Base-by-base conservation (phyloP, 75 land plant species). In the Cupressus sempervirens region DNA sequence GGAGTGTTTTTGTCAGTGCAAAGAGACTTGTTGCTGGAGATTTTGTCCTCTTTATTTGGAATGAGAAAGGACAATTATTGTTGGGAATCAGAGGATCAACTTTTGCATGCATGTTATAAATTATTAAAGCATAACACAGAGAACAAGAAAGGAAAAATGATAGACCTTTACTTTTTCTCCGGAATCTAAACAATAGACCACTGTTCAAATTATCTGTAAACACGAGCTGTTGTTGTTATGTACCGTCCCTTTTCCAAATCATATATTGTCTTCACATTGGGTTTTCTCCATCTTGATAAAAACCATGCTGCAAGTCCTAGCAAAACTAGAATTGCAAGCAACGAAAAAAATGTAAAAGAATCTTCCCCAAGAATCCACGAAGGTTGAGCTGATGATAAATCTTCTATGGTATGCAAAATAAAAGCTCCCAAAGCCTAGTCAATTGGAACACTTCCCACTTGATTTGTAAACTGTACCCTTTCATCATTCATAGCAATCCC, bases 381-480 rank as follows among this genome's bases (percentile, higher is more conserved):
- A 26, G 74, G 83, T 36, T 88, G 85, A 16, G 81, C 72, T 34
- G 79, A 30, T 26, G 85, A 86, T 56, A 76, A 30, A 7, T 88
- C 89, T 34, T 80, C 86, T 76, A 80, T 70, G 29, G 89, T 70
- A 26, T 76, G 89, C 87, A 93, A 84, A 54, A 97, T 96, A 84
- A 94, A 92, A 34, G 98, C 99, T 76, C 99, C 99, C 70, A 96
- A 81, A 46, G 99, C 94, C 99, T 98, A 97, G 85, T 97, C 98
- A 46, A 97, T 89, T 8, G 96, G 95, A 50, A 93, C 93, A 81
- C 86, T 86, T 26, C 90, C 90, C 18, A 93, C 98, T 85, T 91
- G 88, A 86, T 94, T 96, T 54, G 96, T 90, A 80, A 91, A 93
- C 29, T 62, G 82, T 40, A 97, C 84, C 92, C 99, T 97, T 41